Evolutionary conservation across 2,329 filamentous ascomycete species (phyloP).

Genomic region (Exophiala bonariae): DNA sequence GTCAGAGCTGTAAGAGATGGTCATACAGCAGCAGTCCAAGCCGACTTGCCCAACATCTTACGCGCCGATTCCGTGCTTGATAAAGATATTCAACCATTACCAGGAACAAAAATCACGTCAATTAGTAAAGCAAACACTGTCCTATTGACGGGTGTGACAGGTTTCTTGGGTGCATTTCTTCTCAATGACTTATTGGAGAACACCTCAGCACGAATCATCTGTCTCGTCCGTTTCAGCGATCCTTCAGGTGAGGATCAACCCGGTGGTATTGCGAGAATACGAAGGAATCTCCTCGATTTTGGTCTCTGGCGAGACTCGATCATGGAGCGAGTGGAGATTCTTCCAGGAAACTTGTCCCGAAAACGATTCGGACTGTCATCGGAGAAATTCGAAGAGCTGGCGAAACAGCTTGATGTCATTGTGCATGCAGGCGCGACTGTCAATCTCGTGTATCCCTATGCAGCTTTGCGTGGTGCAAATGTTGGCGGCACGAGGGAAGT

Average conservation of each 20-base stretch:
- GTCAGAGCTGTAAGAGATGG: constrained; percentile 71
- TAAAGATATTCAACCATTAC: constrained; percentile 63
- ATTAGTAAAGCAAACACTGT: constrained; percentile 68
- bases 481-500: constrained; percentile 78
- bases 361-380: constrained; percentile 68
- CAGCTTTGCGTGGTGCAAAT: constrained; percentile 71
- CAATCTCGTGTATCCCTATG: constrained; percentile 76
- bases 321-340: constrained; percentile 73
- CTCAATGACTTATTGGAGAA: constrained; percentile 67
- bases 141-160: constrained; percentile 72
- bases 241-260: constrained; percentile 64
- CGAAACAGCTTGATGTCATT: constrained; percentile 67
- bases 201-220: constrained; percentile 69
- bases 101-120: constrained; percentile 54
- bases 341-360: constrained; percentile 71
- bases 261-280: constrained; percentile 69
- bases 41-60: constrained; percentile 69
- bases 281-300: constrained; percentile 74
- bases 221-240: constrained; percentile 71
- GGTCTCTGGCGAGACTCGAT: constrained; percentile 76
- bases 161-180: constrained; percentile 74
- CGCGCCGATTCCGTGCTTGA: constrained; percentile 67
- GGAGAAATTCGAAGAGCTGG: constrained; percentile 65
- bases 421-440: constrained; percentile 77
- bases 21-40: constrained; percentile 72